Evolutionary conservation across 106 monocot species (phyloP).

Genomic region (Acorus gramineus): DNA sequence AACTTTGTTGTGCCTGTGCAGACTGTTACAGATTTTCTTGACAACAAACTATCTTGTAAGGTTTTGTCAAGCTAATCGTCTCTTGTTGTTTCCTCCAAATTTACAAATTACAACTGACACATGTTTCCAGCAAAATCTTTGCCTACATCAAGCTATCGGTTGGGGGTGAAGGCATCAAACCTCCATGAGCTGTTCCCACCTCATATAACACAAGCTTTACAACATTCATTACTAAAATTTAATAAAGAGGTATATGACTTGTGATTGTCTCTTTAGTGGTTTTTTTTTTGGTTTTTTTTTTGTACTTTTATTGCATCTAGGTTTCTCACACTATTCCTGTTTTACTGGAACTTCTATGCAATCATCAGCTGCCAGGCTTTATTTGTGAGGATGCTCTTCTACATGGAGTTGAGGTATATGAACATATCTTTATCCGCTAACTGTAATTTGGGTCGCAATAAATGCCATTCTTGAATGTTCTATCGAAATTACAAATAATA

Average conservation of each 20-base stretch:
- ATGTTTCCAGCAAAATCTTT: constrained; percentile 47
- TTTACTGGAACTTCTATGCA: neutral
- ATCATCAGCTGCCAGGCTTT: constrained; percentile 76
- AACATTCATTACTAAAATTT: constrained; percentile 59
- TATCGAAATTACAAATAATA: no score
- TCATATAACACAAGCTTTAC: constrained; percentile 67
- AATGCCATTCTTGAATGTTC: no score
- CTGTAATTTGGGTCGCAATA: neutral
- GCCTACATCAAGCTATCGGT: constrained; percentile 84
- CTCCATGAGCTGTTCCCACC: constrained; percentile 76
- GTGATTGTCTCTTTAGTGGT: constrained; percentile 1
- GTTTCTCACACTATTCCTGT: neutral
- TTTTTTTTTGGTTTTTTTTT: neutral
- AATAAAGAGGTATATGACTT: constrained; percentile 59
- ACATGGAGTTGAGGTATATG: constrained; percentile 92
- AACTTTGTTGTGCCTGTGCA: constrained; percentile 89
- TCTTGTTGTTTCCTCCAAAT: neutral
- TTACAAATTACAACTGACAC: neutral
- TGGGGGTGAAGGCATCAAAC: constrained; percentile 69
- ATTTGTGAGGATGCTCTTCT: constrained; percentile 83
- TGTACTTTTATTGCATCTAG: neutral
- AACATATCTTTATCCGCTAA: neutral
- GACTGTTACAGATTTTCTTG: constrained; percentile 86
- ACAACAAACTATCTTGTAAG: constrained; percentile 68
- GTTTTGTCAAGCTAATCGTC: neutral